Evolutionary conservation across 2,329 filamentous ascomycete genomes (phyloP).

Genomic region (Clonostachys rhizophaga): DNA sequence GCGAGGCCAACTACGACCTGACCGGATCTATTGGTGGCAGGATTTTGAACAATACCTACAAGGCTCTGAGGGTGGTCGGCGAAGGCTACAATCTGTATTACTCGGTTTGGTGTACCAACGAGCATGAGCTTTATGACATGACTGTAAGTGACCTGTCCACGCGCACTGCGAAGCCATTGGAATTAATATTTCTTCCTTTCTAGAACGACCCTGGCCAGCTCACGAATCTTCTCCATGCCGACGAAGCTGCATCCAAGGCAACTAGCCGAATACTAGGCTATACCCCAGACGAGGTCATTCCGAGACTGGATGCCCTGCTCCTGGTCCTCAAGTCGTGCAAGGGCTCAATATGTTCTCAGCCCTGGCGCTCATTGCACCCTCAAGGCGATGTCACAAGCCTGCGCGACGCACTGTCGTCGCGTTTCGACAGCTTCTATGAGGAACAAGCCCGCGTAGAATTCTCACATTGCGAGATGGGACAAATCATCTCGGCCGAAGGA

Average conservation of each 20-base stretch:
- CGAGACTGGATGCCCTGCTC: conserved; percentile 52
- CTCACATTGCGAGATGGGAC: conserved; percentile 46
- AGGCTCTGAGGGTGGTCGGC: conserved; percentile 39
- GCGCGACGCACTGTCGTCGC: conserved; percentile 37
- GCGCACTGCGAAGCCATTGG: neutral
- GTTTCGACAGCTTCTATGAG: conserved; percentile 48
- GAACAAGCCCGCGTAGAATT: conserved; percentile 43
- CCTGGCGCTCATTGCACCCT: conserved; percentile 53
- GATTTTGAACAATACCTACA: conserved; percentile 44
- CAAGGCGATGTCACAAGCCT: conserved; percentile 43
- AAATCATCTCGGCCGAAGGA: conserved; percentile 51
- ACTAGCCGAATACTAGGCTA: conserved; percentile 11
- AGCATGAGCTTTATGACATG: conserved; percentile 43
- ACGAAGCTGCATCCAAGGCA: conserved; percentile 16
- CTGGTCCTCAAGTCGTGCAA: conserved; percentile 58
- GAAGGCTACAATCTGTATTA: conserved; percentile 47
- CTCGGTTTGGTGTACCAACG: conserved; percentile 47
- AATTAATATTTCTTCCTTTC: neutral
- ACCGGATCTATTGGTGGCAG: neutral
- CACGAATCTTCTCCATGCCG: conserved; percentile 8
- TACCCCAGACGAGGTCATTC: conserved; percentile 31
- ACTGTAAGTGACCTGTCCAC: conserved; percentile 26
- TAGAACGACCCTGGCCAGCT: conserved; percentile 38
- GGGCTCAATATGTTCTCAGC: conserved; percentile 41
- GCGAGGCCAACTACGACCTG: conserved; percentile 15